Base-by-base conservation (phyloP, 345 rosid genomes). In the Erodium maritimum region DNA sequence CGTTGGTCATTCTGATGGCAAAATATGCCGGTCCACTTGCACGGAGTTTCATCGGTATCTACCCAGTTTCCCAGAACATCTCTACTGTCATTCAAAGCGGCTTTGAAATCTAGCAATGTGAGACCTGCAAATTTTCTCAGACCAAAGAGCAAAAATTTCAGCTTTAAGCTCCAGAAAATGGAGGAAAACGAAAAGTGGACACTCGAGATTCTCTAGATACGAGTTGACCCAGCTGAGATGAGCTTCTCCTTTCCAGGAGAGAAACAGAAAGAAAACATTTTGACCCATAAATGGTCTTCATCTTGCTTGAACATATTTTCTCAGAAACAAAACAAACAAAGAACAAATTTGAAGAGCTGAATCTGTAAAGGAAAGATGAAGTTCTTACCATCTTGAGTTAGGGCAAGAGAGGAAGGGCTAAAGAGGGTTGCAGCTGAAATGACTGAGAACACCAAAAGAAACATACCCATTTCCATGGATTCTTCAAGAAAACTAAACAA, bases 11-110 rank as follows among this genome's bases (percentile, higher is more conserved):
- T 63, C 33, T 76, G 72, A 59, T 80, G 57, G 73, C 98, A 91
- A 48, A 90, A 77, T 67, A 91, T 83, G 3, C 98, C 98, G 72
- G 87, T 88, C 98, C 98, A 91, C 60, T 74, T 71, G 74, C 98
- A 88, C 58, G 96, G 98, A 64, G 80, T 71, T 12, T 76, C 86
- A 25, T 88, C 95, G 52, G 82, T 75, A 64, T 71, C 73, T 74
- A 60, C 74, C 98, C 98, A 91, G 88, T 75, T 84, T 42, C 67
- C 69, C 55, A 91, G 80, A 37, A 63, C 63, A 65, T 81, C 84
- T 63, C 70, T 83, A 19, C 82, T 86, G 69, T 91, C 98, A 75
- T 91, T 91, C 66, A 86, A 73, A 56, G 78, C 55, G 46, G 75
- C 75, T 60, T 80, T 91, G 52, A 91, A 60, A 64, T 91, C 95